These are phyloP conservation scores for Coemansia sp. DNA, from an alignment of 192 early-diverging fungal species.

Conservation along the genomic window DNA sequence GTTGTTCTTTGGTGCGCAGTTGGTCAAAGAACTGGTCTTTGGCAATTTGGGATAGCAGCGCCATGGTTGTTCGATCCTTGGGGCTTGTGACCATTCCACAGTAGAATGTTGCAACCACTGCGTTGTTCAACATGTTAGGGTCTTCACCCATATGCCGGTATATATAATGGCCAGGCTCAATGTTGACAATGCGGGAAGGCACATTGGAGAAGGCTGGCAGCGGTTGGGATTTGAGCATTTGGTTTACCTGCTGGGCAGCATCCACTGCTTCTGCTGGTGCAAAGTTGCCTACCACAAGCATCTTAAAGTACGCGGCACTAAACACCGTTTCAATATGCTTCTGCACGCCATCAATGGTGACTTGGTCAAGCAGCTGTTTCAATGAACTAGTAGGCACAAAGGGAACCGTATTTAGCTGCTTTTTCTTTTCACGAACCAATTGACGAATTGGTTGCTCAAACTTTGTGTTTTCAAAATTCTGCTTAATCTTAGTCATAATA, in stretches of 20 bases:
- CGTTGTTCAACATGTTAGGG: constrained; percentile 75
- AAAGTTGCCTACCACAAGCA: constrained; percentile 79
- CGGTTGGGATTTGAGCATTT: constrained; percentile 57
- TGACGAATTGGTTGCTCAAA: background rate
- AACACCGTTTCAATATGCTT: background rate
- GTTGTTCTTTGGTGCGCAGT: constrained; percentile 82
- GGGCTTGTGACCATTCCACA: constrained; percentile 65
- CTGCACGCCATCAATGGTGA: background rate
- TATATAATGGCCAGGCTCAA: constrained; percentile 31
- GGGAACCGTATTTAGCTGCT: background rate
- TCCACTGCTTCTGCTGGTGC: constrained; percentile 60
- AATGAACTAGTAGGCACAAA: background rate
- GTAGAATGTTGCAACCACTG: constrained; percentile 73
- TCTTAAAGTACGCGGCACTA: constrained; percentile 61
- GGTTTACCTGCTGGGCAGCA: constrained; percentile 55
- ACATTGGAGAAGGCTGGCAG: constrained; percentile 31
- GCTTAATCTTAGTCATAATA: background rate
- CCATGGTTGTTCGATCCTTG: constrained; percentile 56
- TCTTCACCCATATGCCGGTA: constrained; percentile 46
- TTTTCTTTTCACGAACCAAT: background rate
- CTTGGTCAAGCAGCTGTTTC: background rate
- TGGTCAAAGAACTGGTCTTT: constrained; percentile 83
- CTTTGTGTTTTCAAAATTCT: background rate
- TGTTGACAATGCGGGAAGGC: background rate
- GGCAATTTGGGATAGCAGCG: constrained; percentile 68